Base-by-base conservation (phyloP, 2,329 filamentous ascomycete species). In the Thermoascus crustaceus region DNA sequence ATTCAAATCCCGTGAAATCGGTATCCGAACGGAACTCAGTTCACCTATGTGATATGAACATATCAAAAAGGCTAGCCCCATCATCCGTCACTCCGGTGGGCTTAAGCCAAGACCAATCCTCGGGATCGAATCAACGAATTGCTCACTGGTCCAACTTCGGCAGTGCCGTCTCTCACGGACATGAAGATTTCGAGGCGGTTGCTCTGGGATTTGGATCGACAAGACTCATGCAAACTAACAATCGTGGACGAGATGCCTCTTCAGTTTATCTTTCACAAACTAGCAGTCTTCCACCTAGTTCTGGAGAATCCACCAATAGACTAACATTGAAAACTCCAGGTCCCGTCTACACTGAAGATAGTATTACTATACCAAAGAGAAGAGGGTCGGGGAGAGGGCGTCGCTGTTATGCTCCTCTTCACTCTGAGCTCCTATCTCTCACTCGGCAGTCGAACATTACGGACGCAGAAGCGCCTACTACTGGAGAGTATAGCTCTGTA, bases 31-130 rank as follows among this genome's bases (percentile, higher is more conserved):
- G 31, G 9, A 43, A 40, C 16, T 47, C 52, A 9, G 34, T 57
- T 23, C 49, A 57, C 23, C 40, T 57, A 11, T 44, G 37, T 16
- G 53, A 55, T 10, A 40, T 58, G 36, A 47, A 50, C 22, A 58
- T 58, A 24, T 47, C 54, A 2, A 43, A 48, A 19, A 42, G 42
- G 23, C 46, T 57, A 5, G 49, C 46, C 5, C 51, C 49, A 7
- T 40, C 46, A 14, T 45, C 44, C 10, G 39, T 45, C 8, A 47
- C n/a, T n/a, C n/a, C n/a, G n/a, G n/a, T n/a, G n/a, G n/a, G n/a
- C n/a, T n/a, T n/a, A n/a, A n/a, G n/a, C n/a, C n/a, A n/a, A n/a
- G n/a, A n/a, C n/a, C n/a, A n/a, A n/a, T n/a, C n/a, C n/a, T n/a
- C n/a, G n/a, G n/a, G n/a, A n/a, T n/a, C n/a, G n/a, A n/a, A n/a